Conservation (phyloP, 116 monocot genomes). For the Trichopus zeylanicus region DNA sequence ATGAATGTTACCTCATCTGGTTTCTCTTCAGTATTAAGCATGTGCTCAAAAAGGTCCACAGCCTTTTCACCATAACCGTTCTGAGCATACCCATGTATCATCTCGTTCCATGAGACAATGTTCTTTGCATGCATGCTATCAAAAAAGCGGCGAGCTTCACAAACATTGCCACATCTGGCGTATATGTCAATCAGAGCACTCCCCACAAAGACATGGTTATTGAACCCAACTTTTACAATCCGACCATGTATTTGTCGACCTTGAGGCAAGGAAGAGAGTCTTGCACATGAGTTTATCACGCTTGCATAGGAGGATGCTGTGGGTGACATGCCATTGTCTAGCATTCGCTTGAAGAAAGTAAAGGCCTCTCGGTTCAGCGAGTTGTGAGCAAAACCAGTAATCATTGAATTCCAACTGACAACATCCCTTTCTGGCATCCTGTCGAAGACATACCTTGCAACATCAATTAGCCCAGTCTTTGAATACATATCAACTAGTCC, state of each 20-base stretch:
- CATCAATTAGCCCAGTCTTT: conserved; percentile 53
- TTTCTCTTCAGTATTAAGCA: conserved; percentile 47
- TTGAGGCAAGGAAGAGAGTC: conserved; percentile 54
- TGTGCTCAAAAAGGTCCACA: conserved; percentile 47
- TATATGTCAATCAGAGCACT: conserved; percentile 83
- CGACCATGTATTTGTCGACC: conserved; percentile 75
- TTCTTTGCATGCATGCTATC: conserved; percentile 57
- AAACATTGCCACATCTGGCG: conserved; percentile 67
- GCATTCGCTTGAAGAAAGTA: conserved; percentile 59
- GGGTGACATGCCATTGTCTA: conserved; percentile 37
- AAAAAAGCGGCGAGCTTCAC: conserved; percentile 51
- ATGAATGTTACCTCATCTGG: conserved; percentile 71
- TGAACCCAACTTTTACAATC: conserved; percentile 44
- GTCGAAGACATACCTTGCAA: conserved; percentile 44
- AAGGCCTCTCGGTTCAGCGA: conserved; percentile 58
- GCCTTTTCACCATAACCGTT: conserved; percentile 54
- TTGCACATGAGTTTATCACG: conserved; percentile 67
- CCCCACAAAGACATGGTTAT: conserved; percentile 51
- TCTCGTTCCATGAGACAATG: conserved; percentile 90
- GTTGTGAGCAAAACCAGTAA: conserved; percentile 58
- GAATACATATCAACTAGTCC: conserved; percentile 86
- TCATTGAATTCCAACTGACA: conserved; percentile 95
- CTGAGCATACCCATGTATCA: conserved; percentile 96
- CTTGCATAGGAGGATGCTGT: conserved; percentile 82
- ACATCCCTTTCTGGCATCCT: conserved; percentile 65